Evolutionary conservation across 495 filamentous ascomycete genomes (phyloP), one percentile per base, ranked within the genome.

Genomic region (Daldinia grandis): DNA sequence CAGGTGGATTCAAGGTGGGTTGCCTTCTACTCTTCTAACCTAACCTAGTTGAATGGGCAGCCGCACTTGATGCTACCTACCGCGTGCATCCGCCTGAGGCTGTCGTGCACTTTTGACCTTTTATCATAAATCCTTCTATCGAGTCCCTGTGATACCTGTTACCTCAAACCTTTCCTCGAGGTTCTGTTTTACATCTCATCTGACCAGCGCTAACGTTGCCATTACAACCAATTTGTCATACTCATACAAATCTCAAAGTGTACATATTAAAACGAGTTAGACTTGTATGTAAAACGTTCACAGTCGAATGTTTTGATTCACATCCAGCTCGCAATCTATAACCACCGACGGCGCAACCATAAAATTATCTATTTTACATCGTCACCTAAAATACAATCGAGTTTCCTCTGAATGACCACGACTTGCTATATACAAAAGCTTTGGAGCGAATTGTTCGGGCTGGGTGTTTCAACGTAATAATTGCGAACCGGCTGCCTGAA

Each of bases 11-110:
- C 35, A 49, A 50, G 59, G 62, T 60, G 55, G 66, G 66, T 58
- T 55, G 21, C 14, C 25, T 44, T 17, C 27, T 19, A 19, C 51
- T 55, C n/a, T 30, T 17, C 19, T n/a, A n/a, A n/a, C n/a, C n/a
- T n/a, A n/a, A n/a, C n/a, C n/a, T 54, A 40, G 65, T 62, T 68
- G 65, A 49, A 57, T 61, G 55, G 66, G 60, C 40, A 65, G 67
- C 62, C 67, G 67, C 67, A 56, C 62, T 70, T 64, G 56, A 56
- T 69, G 67, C 61, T 61, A 70, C 60, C 67, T 69, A 56, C 61
- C 67, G 54, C 68, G 68, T 71, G 68, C 68, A 57, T 66, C 33
- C 37, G 15, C 58, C 49, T 58, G 67, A 58, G 61, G 44, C 56
- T 37, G 44, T 60, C 31, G 62, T 66, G 62, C 68, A 62, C 54